A percentile compares a stretch with the other conserved stretches of the same genome.
Evolutionary conservation across 1,284 basidiomycete species (phyloP).

Genomic region (Malassezia cuniculi): DNA sequence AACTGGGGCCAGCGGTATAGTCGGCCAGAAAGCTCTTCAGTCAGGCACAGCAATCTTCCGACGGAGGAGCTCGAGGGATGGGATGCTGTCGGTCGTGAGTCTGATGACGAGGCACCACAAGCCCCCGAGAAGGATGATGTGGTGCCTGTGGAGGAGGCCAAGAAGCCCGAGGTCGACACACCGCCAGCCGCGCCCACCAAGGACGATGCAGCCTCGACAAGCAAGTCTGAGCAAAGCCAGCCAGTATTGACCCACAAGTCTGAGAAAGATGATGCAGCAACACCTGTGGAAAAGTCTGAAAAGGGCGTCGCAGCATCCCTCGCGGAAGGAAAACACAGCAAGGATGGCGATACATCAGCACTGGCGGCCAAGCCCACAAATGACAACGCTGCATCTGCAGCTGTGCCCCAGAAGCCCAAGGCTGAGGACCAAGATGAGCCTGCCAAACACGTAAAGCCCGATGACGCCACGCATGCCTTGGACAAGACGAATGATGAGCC

Average conservation of each 20-base stretch:
- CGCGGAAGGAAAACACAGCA: too few species aligned
- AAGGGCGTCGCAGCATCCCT: not conserved
- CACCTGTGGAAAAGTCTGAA: constrained; percentile 1
- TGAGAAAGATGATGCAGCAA: too few species aligned
- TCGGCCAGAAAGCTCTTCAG: not conserved
- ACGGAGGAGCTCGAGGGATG: not conserved
- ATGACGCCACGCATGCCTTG: too few species aligned
- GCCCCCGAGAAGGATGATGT: not conserved
- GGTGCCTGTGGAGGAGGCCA: not conserved
- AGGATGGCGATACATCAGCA: too few species aligned
- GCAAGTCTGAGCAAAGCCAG: too few species aligned
- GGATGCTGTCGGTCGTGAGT: not conserved
- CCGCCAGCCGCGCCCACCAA: not conserved
- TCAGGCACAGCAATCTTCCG: not conserved
- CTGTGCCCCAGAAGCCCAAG: too few species aligned
- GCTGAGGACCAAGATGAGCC: too few species aligned
- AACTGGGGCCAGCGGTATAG: constrained; percentile 9
- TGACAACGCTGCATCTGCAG: too few species aligned
- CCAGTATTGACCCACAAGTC: too few species aligned
- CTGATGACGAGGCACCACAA: constrained; percentile 1
- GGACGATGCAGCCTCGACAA: not conserved
- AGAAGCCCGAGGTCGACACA: not conserved
- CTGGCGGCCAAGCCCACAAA: too few species aligned
- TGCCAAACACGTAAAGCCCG: too few species aligned
- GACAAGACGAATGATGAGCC: too few species aligned